Evolutionary conservation across 768 basidiomycete species (phyloP).

Genomic region (Saitozyma sp.): DNA sequence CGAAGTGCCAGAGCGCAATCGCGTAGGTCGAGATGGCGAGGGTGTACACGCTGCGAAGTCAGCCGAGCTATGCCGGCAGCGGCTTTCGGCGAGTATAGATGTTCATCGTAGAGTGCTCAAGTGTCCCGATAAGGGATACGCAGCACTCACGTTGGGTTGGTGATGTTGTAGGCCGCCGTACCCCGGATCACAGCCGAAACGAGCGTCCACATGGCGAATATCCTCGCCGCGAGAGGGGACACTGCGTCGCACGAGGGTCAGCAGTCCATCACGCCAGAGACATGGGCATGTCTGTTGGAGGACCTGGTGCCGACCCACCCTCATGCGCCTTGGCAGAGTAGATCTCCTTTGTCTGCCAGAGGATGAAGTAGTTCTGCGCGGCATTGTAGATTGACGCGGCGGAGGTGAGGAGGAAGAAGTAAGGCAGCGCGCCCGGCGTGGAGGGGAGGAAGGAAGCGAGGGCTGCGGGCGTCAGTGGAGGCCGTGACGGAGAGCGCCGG

Average conservation of each 20-base stretch:
- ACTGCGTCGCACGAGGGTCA: too few relatives aligned
- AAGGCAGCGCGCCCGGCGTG: slow-evolving; percentile 71
- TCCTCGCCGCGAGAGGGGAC: slow-evolving; percentile 78
- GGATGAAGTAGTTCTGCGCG: slow-evolving; percentile 72
- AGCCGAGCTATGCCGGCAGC: not conserved
- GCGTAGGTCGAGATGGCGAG: slow-evolving; percentile 84
- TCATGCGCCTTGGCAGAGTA: slow-evolving; percentile 61
- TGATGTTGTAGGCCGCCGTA: slow-evolving; percentile 87
- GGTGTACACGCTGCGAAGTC: slow-evolving; percentile 63
- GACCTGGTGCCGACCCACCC: slow-evolving; percentile 40
- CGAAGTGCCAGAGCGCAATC: slow-evolving; percentile 86
- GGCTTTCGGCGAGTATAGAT: too few relatives aligned
- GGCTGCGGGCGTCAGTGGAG: not conserved
- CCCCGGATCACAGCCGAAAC: slow-evolving; percentile 76
- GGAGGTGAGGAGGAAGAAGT: slow-evolving; percentile 84
- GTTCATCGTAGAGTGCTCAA: not conserved
- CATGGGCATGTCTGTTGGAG: not conserved
- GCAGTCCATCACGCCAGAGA: too few relatives aligned
- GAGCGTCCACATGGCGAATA: slow-evolving; percentile 89
- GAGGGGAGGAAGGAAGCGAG: slow-evolving; percentile 21
- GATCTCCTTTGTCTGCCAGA: slow-evolving; percentile 72
- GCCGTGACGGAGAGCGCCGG: not conserved
- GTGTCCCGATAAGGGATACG: not conserved
- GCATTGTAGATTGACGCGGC: slow-evolving; percentile 80
- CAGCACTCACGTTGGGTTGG: slow-evolving; percentile 68